phyloP scores from a whole-genome alignment of 2,329 filamentous ascomycete species.

The Penicillium griseofulvum region DNA sequence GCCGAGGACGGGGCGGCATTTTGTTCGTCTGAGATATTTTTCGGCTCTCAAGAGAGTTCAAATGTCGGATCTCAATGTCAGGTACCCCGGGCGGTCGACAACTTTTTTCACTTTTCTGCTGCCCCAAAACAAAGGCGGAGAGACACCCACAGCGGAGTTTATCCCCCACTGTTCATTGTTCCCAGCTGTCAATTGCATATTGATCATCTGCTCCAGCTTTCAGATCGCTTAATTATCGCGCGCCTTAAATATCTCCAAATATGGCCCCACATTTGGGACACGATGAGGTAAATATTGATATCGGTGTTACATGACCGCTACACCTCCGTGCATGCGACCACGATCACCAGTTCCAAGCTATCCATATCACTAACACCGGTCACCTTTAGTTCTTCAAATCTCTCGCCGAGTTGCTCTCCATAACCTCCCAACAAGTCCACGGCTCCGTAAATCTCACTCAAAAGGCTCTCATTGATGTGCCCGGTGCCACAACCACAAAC shows the following conservation, averaged over 20 bases:
- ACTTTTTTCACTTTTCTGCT: slow-evolving; percentile 29
- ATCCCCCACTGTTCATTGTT: slow-evolving; percentile 16
- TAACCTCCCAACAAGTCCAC: slow-evolving; percentile 39
- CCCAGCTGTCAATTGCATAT: slow-evolving; percentile 15
- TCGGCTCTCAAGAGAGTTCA: background rate
- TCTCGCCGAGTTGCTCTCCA: slow-evolving; percentile 40
- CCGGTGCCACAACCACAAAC: slow-evolving; percentile 51
- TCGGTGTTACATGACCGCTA: background rate
- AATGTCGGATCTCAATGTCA: slow-evolving; percentile 1
- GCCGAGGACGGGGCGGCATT: slow-evolving; percentile 35
- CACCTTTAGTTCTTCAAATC: slow-evolving; percentile 43
- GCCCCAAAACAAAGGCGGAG: slow-evolving; percentile 19
- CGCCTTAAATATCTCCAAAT: background rate
- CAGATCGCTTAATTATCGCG: slow-evolving; percentile 3
- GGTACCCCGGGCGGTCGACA: slow-evolving; percentile 16
- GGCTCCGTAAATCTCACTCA: slow-evolving; percentile 48
- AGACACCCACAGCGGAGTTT: slow-evolving; percentile 24
- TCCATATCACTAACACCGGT: background rate
- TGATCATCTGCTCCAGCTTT: slow-evolving; percentile 8
- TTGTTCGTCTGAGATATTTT: slow-evolving; percentile 7
- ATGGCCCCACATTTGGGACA: slow-evolving; percentile 41
- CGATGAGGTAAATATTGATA: slow-evolving; percentile 39
- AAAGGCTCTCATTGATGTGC: slow-evolving; percentile 35
- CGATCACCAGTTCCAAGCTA: slow-evolving; percentile 15
- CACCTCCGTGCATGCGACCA: slow-evolving; percentile 9